Base-by-base conservation (phyloP, 192 early-diverging fungal species). In the Piromyces finnis region DNA sequence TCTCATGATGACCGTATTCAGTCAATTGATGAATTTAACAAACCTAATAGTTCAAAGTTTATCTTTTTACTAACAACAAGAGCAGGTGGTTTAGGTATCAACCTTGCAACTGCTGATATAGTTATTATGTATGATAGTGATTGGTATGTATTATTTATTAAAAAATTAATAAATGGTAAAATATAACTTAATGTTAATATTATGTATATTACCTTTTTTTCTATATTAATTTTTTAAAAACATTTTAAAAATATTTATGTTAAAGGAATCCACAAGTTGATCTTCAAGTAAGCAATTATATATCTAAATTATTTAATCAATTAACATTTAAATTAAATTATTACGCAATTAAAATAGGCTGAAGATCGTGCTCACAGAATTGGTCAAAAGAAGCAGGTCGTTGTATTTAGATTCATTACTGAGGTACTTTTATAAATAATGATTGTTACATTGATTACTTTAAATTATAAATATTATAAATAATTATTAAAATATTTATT, bases 331-430 rank as follows among this genome's bases (percentile, higher is more conserved):
- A n/a, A n/a, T n/a, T n/a, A 18, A 26, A 78, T 78, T 22, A 30
- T 22, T 5, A 30, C 2, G 22, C 1, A 18, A 29, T 15, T 13
- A 29, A 30, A 35, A 30, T 5, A 30, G 29, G 96, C 96, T 27
- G 94, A 96, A 89, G 97, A 99, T 86, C 94, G 97, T 78, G 97
- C 97, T 12, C 97, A 99, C 87, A 95, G 97, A 84, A 99, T 99
- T 79, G 97, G 97, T 11, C 97, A 99, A 83, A 99, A 92, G 36
- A 98, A 98, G 85, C 96, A 99, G 84, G 97, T 99, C 30, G 89
- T 94, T 79, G 95, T 99, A 22, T 99, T 94, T 84, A 87, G 97
- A 77, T 96, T 99, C 81, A 95, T 99, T 28, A 95, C 96, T 36
- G 96, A 98, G 83, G 89, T 90, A 84, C 29, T 29, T 39, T 22